phyloP scores from a whole-genome alignment of 106 monocot genomes.

The Dendrobium nobile region DNA sequence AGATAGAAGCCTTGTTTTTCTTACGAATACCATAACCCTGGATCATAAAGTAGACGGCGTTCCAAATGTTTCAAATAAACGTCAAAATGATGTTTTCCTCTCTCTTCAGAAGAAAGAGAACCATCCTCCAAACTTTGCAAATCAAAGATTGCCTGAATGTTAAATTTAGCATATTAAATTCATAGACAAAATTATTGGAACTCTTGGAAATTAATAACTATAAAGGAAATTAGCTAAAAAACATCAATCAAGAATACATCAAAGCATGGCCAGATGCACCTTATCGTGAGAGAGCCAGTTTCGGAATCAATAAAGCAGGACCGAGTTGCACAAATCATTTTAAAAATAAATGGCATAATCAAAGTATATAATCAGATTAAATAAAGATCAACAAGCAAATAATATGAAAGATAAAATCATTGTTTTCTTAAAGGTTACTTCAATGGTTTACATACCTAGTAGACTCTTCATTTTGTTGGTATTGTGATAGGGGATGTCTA shows the following conservation, averaged over 20 bases:
- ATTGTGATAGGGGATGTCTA: too few species aligned
- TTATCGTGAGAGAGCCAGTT: too few species aligned
- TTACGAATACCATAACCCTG: conserved; percentile 37
- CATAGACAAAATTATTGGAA: not conserved
- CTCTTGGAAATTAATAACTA: not conserved
- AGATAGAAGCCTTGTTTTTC: conserved; percentile 12
- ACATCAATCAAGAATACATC: not conserved
- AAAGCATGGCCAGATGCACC: not conserved
- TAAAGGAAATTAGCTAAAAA: not conserved
- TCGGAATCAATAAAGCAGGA: too few species aligned
- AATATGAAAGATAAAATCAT: too few species aligned
- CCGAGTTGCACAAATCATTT: too few species aligned
- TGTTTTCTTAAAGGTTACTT: too few species aligned
- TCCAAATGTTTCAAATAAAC: conserved; percentile 28
- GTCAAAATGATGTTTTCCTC: conserved; percentile 25
- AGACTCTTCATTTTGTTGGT: too few species aligned
- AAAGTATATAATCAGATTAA: too few species aligned
- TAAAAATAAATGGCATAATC: too few species aligned
- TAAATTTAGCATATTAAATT: not conserved
- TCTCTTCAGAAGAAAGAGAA: conserved; percentile 8
- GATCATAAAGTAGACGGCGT: conserved; percentile 24
- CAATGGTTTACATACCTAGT: too few species aligned
- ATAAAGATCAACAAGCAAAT: too few species aligned
- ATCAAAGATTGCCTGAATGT: not conserved
- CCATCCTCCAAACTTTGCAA: not conserved